phyloP scores from a whole-genome alignment of 2,329 filamentous ascomycete genomes.

The Fusarium concolor region DNA sequence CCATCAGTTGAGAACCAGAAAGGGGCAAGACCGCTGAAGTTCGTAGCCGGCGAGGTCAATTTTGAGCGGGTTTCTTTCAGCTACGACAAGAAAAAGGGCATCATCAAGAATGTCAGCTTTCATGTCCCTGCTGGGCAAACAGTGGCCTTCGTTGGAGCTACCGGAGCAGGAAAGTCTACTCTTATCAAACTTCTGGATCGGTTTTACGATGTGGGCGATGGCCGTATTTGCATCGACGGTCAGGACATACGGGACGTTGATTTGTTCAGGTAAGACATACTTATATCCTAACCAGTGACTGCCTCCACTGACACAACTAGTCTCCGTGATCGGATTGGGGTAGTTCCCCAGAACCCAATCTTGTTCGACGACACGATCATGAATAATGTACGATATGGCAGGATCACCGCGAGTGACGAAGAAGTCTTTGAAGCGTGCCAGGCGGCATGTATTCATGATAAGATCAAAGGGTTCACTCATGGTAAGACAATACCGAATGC shows the following conservation, averaged over 20 bases:
- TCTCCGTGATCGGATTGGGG: slow-evolving; percentile 64
- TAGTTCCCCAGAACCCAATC: slow-evolving; percentile 67
- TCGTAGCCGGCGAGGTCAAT: slow-evolving; percentile 64
- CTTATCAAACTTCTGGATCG: slow-evolving; percentile 68
- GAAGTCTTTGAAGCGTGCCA: slow-evolving; percentile 66
- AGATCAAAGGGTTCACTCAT: slow-evolving; percentile 65
- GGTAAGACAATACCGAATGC: slow-evolving; percentile 48
- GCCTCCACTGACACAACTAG: slow-evolving; percentile 49
- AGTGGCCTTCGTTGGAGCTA: slow-evolving; percentile 70
- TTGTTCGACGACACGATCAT: slow-evolving; percentile 70
- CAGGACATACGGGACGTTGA: slow-evolving; percentile 68
- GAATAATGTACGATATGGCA: slow-evolving; percentile 69
- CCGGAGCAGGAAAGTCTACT: slow-evolving; percentile 70
- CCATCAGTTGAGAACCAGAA: slow-evolving; percentile 66
- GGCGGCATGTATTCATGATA: slow-evolving; percentile 68
- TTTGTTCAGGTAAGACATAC: slow-evolving; percentile 55
- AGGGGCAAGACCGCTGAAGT: slow-evolving; percentile 61
- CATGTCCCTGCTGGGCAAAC: slow-evolving; percentile 63
- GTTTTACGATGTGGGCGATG: slow-evolving; percentile 67
- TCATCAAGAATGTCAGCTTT: slow-evolving; percentile 66
- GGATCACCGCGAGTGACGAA: slow-evolving; percentile 64
- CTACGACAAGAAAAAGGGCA: slow-evolving; percentile 69
- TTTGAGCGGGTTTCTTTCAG: slow-evolving; percentile 68
- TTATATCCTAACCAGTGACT: not conserved
- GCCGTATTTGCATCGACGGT: slow-evolving; percentile 66